Base-by-base conservation (phyloP, 805 yeast species). In the Kodamaea laetipori region DNA sequence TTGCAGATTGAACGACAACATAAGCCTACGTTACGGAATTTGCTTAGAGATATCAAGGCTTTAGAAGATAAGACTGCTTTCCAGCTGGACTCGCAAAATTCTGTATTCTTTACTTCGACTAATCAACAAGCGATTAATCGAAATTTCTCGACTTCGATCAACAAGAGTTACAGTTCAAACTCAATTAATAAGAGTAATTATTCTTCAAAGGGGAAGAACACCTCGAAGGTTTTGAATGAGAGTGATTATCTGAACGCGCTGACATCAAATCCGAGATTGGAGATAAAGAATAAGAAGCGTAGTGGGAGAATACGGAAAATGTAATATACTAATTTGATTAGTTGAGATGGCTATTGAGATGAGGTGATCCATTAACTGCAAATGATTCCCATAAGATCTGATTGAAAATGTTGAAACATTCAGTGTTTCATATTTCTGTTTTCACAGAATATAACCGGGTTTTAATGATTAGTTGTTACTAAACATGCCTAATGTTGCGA, bases 1-100 rank as follows among this genome's bases (percentile, higher is more conserved):
- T 52, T 78, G 23, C 61, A 63, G 36, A 59, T 74, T 7, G 84
- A 78, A 48, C 48, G 82, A 37, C 69, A 63, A 31, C 60, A 65
- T 19, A 47, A 49, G 44, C 52, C 48, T 4, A 28, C 46, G 11
- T 17, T 47, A 6, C 38, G 47, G n/a, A 50, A 43, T 25, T 36
- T 50, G 28, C 25, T 50, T 8, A 33, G 33, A 5, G 53, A 47
- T 17, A 44, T 50, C 10, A 41, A 30, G 30, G 40, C 39, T 18
- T 31, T 45, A 31, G 41, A 37, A 26, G 45, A 37, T 10, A 31
- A 37, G 32, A 7, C 36, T 13, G 19, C 25, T n/a, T 34, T 34
- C 13, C 28, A 17, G 26, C 35, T 38, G 41, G 41, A 38, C 12
- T 18, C 37, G n/a, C 33, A 28, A 15, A 39, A 41, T 19, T 34